These are phyloP conservation scores for Aspergillus hancockii DNA, from an alignment of 495 filamentous ascomycete species.

Conservation along the genomic window DNA sequence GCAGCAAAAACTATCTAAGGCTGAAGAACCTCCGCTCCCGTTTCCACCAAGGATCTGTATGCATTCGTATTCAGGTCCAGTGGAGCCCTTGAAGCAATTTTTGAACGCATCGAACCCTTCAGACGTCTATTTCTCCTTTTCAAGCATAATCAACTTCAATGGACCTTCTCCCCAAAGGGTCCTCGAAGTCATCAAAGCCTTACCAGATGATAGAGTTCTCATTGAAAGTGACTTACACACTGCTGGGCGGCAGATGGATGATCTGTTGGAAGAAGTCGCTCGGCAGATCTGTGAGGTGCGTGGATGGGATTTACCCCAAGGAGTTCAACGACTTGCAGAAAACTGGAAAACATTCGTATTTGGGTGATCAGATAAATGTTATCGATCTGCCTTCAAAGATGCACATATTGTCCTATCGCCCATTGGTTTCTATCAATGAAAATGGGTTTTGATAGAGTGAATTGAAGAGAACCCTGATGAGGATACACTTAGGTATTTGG, in stretches of 20 bases:
- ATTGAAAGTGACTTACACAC: slow-evolving; percentile 89
- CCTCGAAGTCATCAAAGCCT: slow-evolving; percentile 64
- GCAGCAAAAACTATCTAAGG: slow-evolving; percentile 25
- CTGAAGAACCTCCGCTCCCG: slow-evolving; percentile 46
- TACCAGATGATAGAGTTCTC: slow-evolving; percentile 78
- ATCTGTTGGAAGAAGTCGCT: slow-evolving; percentile 69
- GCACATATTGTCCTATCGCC: background rate
- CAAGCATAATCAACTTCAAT: slow-evolving; percentile 76
- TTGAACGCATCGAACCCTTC: slow-evolving; percentile 71
- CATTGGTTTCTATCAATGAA: background rate
- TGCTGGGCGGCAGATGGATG: slow-evolving; percentile 83
- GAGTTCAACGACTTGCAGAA: slow-evolving; percentile 63
- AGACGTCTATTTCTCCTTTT: slow-evolving; percentile 87
- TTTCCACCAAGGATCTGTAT: slow-evolving; percentile 92
- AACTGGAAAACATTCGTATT: slow-evolving; percentile 86
- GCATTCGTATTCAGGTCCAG: slow-evolving; percentile 88
- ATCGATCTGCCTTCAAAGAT: background rate
- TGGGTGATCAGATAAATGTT: slow-evolving; percentile 40
- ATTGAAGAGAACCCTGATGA: too few relatives aligned
- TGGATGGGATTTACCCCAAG: slow-evolving; percentile 73
- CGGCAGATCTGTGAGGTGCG: slow-evolving; percentile 74
- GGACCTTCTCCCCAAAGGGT: slow-evolving; percentile 54
- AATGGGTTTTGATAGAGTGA: background rate
- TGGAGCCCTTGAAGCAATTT: slow-evolving; percentile 76
- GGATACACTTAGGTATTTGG: too few relatives aligned